Evolutionary conservation across 495 filamentous ascomycete species (phyloP).

Genomic region (Penicillium salamii): DNA sequence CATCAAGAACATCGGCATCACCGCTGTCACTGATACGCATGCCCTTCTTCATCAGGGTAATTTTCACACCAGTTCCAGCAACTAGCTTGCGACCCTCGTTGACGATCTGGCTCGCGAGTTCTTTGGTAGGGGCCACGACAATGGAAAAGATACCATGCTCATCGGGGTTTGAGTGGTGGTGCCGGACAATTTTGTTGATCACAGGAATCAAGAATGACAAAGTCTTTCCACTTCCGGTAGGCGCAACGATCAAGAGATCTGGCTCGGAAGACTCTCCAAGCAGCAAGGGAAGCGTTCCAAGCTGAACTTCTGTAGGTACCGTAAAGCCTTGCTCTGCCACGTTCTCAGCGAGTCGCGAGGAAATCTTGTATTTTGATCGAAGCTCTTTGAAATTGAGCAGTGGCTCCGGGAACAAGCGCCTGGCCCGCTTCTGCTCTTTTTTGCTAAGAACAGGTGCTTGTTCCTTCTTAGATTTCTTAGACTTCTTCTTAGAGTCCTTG

Average conservation of each 20-base stretch:
- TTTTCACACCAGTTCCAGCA: slow-evolving; percentile 71
- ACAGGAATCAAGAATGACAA: slow-evolving; percentile 86
- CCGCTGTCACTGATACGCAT: slow-evolving; percentile 55
- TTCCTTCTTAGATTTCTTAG: slow-evolving; percentile 47
- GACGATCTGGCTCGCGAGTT: slow-evolving; percentile 87
- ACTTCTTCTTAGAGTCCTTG: slow-evolving; percentile 52
- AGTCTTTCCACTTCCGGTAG: slow-evolving; percentile 97
- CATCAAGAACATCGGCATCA: slow-evolving; percentile 34
- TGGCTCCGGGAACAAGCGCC: slow-evolving; percentile 68
- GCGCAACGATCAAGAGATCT: slow-evolving; percentile 83
- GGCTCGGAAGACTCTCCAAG: slow-evolving; percentile 50
- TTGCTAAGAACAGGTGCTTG: slow-evolving; percentile 41
- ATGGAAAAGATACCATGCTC: slow-evolving; percentile 58
- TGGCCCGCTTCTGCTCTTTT: slow-evolving; percentile 51
- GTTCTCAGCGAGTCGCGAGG: slow-evolving; percentile 69
- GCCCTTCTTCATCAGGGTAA: slow-evolving; percentile 81
- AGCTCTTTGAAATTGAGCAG: slow-evolving; percentile 75
- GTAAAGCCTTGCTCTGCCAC: slow-evolving; percentile 79
- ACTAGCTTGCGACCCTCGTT: slow-evolving; percentile 86
- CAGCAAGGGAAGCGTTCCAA: slow-evolving; percentile 78
- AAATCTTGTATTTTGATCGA: slow-evolving; percentile 64
- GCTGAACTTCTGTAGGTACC: slow-evolving; percentile 89
- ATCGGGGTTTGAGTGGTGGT: slow-evolving; percentile 42
- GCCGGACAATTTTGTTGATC: slow-evolving; percentile 66
- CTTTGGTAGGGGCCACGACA: slow-evolving; percentile 86